phyloP scores from a whole-genome alignment of 2,329 filamentous ascomycete genomes.

The Fonsecaea pedrosoi region DNA sequence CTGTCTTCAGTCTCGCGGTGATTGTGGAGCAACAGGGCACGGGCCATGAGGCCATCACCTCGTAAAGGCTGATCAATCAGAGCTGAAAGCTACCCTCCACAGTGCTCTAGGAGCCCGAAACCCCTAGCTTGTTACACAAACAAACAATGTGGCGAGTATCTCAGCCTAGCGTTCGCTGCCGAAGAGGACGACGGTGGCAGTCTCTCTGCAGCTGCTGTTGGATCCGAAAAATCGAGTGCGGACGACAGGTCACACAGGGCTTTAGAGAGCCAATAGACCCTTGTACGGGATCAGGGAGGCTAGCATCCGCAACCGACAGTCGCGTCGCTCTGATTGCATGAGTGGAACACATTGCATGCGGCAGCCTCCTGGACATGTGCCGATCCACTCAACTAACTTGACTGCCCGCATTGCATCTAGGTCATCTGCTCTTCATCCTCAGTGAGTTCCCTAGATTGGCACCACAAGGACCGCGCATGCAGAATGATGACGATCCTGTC shows the following conservation, averaged over 20 bases:
- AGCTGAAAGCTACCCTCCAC: not conserved
- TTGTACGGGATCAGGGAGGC: not conserved
- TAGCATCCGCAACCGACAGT: not conserved
- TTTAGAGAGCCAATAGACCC: not conserved
- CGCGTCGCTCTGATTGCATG: not conserved
- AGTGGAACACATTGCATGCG: not conserved
- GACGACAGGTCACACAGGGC: not conserved
- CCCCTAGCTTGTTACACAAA: not conserved
- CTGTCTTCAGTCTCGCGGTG: not conserved
- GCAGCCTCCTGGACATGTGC: constrained; percentile 1
- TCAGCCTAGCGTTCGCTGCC: not conserved
- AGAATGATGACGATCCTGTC: not conserved
- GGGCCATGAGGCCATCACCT: not conserved
- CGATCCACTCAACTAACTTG: not conserved
- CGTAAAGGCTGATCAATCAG: not conserved
- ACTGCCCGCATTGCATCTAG: not conserved
- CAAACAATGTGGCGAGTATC: not conserved
- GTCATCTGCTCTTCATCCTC: not conserved
- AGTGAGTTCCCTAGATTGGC: not conserved
- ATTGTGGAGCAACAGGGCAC: not conserved
- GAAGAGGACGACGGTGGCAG: not conserved
- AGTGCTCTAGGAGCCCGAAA: not conserved
- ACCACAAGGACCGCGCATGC: not conserved
- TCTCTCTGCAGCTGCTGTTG: not conserved
- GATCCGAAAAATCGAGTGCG: not conserved